phyloP scores from a whole-genome alignment of 768 basidiomycete genomes.

The Mycena rosella region DNA sequence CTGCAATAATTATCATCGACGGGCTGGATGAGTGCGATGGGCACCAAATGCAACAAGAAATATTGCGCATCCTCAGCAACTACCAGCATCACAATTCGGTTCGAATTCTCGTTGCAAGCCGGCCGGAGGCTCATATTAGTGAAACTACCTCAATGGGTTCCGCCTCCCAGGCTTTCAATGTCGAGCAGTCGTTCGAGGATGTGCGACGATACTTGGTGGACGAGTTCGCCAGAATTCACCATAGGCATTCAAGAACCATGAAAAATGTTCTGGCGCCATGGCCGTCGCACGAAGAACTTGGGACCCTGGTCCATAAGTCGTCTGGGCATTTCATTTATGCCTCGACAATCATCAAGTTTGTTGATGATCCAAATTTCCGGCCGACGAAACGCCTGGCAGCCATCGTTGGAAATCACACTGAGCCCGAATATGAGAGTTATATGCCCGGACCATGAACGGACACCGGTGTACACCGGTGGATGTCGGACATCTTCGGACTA shows the following conservation, averaged over 20 bases:
- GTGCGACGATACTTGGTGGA: not conserved
- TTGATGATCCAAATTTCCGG: too few relatives aligned
- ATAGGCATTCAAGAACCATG: not conserved
- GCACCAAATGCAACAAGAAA: not conserved
- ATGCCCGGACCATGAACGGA: too few relatives aligned
- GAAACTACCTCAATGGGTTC: not conserved
- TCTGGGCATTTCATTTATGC: too few relatives aligned
- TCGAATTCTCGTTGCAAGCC: not conserved
- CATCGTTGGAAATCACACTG: too few relatives aligned
- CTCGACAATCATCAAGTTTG: too few relatives aligned
- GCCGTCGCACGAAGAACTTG: not conserved
- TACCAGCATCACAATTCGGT: not conserved
- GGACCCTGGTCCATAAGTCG: not conserved
- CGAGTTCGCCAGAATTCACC: not conserved
- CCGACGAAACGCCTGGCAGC: too few relatives aligned
- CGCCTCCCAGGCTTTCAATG: not conserved
- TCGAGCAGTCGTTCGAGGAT: slow-evolving; percentile 1
- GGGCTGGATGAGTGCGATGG: not conserved
- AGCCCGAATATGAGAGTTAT: too few relatives aligned
- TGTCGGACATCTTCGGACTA: too few relatives aligned
- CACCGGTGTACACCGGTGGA: too few relatives aligned
- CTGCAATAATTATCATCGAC: not conserved
- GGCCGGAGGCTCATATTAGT: not conserved
- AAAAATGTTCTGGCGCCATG: not conserved
- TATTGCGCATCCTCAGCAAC: not conserved